These are phyloP conservation scores for Luffa acutangula DNA, from an alignment of 306 rosid species.

Conservation along the genomic window DNA sequence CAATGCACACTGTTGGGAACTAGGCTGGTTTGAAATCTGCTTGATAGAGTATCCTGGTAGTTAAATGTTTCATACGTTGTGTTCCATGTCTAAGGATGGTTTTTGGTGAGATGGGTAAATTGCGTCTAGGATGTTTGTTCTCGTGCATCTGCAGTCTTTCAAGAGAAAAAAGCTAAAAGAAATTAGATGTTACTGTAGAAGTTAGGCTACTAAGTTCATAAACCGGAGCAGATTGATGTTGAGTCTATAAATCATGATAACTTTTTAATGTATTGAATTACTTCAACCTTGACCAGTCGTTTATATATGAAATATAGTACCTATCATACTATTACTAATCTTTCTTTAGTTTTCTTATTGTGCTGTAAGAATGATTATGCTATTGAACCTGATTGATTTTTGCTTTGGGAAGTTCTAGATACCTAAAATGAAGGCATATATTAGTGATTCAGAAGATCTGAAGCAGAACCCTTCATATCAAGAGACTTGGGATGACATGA, in stretches of 20 bases:
- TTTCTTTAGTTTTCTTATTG: neutral
- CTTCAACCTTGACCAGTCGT: neutral
- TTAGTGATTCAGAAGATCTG: constrained; percentile 93
- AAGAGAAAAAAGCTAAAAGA: neutral
- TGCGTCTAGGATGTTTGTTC: neutral
- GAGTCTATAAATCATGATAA: neutral
- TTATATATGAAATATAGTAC: neutral
- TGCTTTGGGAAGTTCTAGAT: constrained; percentile 92
- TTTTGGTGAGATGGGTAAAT: neutral
- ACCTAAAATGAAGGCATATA: constrained; percentile 98
- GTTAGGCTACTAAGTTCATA: neutral
- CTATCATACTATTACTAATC: neutral
- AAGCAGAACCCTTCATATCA: constrained; percentile 77
- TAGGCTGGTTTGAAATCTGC: neutral
- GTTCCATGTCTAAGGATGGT: neutral
- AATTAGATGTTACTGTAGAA: neutral
- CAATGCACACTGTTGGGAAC: neutral
- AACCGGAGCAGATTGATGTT: neutral
- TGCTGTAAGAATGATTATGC: neutral
- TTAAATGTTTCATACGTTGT: neutral
- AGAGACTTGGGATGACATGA: constrained; percentile 99
- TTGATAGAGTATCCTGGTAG: neutral
- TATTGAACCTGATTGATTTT: constrained; percentile 39
- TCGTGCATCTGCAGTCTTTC: neutral
- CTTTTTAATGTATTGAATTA: neutral